These are phyloP conservation scores for Sporothrix humicola DNA, from an alignment of 2,329 filamentous ascomycete species.

Conservation along the genomic window DNA sequence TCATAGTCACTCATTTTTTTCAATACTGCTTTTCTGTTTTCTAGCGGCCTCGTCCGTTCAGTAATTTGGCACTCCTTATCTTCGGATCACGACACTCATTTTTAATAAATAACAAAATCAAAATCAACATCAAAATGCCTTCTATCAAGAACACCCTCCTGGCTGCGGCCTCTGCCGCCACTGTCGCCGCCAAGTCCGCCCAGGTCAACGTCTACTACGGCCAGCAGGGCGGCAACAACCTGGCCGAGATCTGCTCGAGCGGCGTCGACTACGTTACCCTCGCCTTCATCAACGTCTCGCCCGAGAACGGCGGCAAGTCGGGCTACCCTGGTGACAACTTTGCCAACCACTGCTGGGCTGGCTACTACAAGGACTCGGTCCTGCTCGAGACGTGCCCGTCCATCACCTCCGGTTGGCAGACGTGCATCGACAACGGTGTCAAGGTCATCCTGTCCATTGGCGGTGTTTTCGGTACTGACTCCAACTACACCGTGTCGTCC, in stretches of 20 bases:
- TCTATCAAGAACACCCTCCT: slow-evolving; percentile 41
- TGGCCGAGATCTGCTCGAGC: slow-evolving; percentile 44
- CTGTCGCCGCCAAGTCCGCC: slow-evolving; percentile 38
- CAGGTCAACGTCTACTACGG: slow-evolving; percentile 47
- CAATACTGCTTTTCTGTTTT: slow-evolving; percentile 7
- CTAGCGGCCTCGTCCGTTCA: slow-evolving; percentile 17
- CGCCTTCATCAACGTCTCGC: slow-evolving; percentile 49
- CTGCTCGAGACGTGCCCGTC: slow-evolving; percentile 45
- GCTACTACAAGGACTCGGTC: slow-evolving; percentile 43
- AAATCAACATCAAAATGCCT: slow-evolving; percentile 31
- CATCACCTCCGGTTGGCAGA: slow-evolving; percentile 46
- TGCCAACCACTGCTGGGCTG: slow-evolving; percentile 46
- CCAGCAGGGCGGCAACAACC: slow-evolving; percentile 41
- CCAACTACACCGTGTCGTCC: slow-evolving; percentile 47
- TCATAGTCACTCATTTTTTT: slow-evolving; percentile 31
- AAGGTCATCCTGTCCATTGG: slow-evolving; percentile 70
- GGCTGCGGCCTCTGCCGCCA: slow-evolving; percentile 40
- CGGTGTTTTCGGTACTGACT: slow-evolving; percentile 48
- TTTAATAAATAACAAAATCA: background rate
- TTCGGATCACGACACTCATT: slow-evolving; percentile 1
- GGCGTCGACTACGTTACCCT: slow-evolving; percentile 50
- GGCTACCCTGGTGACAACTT: slow-evolving; percentile 50
- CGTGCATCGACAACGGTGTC: slow-evolving; percentile 64
- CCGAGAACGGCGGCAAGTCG: slow-evolving; percentile 46
- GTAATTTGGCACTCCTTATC: background rate